Conservation (phyloP, 257 asterid species). For the Primulina huaijiensis region DNA sequence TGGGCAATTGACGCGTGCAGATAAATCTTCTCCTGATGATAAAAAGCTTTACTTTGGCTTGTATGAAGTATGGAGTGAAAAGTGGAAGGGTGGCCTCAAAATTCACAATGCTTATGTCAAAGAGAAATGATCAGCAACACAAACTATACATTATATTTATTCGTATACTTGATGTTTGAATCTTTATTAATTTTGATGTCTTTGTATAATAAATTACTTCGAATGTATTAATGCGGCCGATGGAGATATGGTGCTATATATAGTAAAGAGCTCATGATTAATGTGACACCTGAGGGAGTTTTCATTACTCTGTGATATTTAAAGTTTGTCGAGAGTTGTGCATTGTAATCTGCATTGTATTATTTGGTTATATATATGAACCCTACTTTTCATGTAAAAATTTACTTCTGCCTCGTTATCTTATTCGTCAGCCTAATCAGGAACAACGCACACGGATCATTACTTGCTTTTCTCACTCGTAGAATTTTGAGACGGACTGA, state of each 20-base stretch:
- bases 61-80: conserved; percentile 27
- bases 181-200: neutral
- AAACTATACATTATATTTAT: neutral
- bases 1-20: conserved; percentile 1
- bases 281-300: no score
- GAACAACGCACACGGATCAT: no score
- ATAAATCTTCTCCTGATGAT: neutral
- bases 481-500: no score
- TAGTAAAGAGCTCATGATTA: no score
- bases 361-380: neutral
- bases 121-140: neutral
- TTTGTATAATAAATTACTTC: no score
- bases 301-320: no score
- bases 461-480: no score
- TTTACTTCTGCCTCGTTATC: neutral
- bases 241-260: no score
- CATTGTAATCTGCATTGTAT: neutral
- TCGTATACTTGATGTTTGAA: no score
- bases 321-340: neutral
- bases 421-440: neutral
- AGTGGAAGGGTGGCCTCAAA: conserved; percentile 25
- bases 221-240: neutral
- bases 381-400: neutral
- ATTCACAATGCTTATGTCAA: neutral
- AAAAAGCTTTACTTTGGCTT: conserved; percentile 35